Base-by-base conservation (phyloP, 768 basidiomycete genomes). In the Suillus fuscotomentosus region DNA sequence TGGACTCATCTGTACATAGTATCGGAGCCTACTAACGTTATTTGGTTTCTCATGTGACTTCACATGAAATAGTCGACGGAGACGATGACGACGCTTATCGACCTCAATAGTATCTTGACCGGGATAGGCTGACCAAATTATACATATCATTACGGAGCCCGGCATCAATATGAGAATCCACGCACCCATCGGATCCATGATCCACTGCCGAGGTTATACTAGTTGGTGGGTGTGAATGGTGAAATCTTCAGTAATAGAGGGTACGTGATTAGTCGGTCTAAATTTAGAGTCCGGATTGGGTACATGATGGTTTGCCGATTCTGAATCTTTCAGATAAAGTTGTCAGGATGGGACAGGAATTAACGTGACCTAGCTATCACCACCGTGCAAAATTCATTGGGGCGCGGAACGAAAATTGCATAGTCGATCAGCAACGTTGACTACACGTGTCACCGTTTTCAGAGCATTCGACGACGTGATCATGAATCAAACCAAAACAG, bases 91-190 rank as follows among this genome's bases (percentile, higher is more conserved):
- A 80, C 68, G 67, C 5, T 47, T 48, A 22, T 48, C n/a, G 47
- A 48, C n/a, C 13, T 88, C 86, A 68, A 88, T 86, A 0, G 75
- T 80, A 62, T 80, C 69, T 0, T 74, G 76, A 24, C 83, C 82
- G 0, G 73, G 68, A 73, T 22, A 15, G 83, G 81, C 60, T 73
- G 82, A 11, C 72, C 81, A 24, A 56, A 41, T 24, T 39, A 41
- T 10, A 11, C 15, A 41, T 20, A 24, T 41, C 39, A 24, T 22
- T 22, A 24, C 14, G n/a, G 36, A 39, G 38, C 55, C 38, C 55
- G n/a, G 36, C 17, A 9, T 39, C 39, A 59, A 41, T 27, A 17
- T 59, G 17, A 15, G 56, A 59, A 59, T 27, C 5, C 17, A 59
- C 56, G 24, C 17, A 42, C 56, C 13, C 9, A 15, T 53, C 27